Conservation (phyloP, 108 stramenopile species). For the Epithemia pelagica region DNA sequence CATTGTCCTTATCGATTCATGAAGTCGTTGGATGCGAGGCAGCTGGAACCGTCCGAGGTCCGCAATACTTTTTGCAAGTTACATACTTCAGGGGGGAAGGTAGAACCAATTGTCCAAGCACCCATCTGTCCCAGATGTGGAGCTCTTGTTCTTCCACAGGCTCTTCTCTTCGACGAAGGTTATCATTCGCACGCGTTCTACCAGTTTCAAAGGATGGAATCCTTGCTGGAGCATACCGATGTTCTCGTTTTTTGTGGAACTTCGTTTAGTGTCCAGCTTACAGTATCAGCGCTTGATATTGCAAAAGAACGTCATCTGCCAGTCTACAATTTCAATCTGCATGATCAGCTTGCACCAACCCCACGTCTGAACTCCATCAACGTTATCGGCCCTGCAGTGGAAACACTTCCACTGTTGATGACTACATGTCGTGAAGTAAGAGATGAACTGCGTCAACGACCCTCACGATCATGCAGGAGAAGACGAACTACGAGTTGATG, state of each 20-base stretch:
- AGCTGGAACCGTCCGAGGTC: constrained; percentile 24
- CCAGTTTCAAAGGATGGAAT: constrained; percentile 59
- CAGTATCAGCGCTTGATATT: constrained; percentile 56
- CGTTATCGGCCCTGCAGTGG: constrained; percentile 42
- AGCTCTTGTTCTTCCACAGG: constrained; percentile 42
- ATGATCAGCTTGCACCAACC: constrained; percentile 36
- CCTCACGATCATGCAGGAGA: not conserved
- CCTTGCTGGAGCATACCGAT: constrained; percentile 36
- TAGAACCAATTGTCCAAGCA: constrained; percentile 14
- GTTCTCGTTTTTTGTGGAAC: constrained; percentile 65
- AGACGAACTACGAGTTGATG: not conserved
- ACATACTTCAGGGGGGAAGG: constrained; percentile 1
- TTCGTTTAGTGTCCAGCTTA: constrained; percentile 46
- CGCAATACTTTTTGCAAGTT: constrained; percentile 6
- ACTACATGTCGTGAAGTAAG: not conserved
- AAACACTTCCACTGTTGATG: constrained; percentile 23
- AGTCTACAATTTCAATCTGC: constrained; percentile 60
- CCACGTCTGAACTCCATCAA: constrained; percentile 47
- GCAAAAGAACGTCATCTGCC: constrained; percentile 35
- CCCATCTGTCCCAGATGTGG: constrained; percentile 52
- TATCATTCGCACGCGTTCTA: constrained; percentile 73
- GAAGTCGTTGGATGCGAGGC: constrained; percentile 23
- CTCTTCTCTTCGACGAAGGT: constrained; percentile 68
- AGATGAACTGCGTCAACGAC: not conserved
- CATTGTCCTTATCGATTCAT: constrained; percentile 28